Percentiles rank a stretch among this genome's conserved stretches.
These are phyloP conservation scores for Oenanthe sinensis DNA, from an alignment of 129 eudicot genomes.

Conservation along the genomic window DNA sequence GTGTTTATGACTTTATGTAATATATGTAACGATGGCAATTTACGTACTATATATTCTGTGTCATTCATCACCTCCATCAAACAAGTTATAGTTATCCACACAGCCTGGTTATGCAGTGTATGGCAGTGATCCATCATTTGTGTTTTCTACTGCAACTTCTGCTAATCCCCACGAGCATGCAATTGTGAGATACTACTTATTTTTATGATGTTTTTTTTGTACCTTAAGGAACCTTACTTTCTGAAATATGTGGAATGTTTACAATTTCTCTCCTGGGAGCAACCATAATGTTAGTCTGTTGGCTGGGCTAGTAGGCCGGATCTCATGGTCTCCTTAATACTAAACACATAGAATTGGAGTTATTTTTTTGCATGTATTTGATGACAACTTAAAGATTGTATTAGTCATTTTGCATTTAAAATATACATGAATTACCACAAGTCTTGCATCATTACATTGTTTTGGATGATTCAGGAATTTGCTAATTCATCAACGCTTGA, in stretches of 20 bases:
- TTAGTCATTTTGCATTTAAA: neutral
- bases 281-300: neutral
- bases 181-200: conserved; percentile 41
- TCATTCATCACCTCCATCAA: neutral
- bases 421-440: neutral
- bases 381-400: neutral
- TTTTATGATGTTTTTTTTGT: neutral
- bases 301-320: neutral
- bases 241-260: neutral
- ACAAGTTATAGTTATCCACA: neutral
- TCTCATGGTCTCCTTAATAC: neutral
- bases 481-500: conserved; percentile 53
- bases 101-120: conserved; percentile 51
- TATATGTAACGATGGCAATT: neutral
- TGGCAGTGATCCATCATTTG: conserved; percentile 81
- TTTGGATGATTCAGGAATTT: conserved; percentile 44
- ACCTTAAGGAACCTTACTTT: neutral
- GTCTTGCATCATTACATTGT: neutral
- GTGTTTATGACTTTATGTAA: neutral
- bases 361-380: neutral
- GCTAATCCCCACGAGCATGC: conserved; percentile 85
- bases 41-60: neutral
- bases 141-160: conserved; percentile 92
- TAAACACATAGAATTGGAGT: neutral
- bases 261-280: neutral